Conservation (phyloP, 768 basidiomycete species). For the Mycena leptocephala region DNA sequence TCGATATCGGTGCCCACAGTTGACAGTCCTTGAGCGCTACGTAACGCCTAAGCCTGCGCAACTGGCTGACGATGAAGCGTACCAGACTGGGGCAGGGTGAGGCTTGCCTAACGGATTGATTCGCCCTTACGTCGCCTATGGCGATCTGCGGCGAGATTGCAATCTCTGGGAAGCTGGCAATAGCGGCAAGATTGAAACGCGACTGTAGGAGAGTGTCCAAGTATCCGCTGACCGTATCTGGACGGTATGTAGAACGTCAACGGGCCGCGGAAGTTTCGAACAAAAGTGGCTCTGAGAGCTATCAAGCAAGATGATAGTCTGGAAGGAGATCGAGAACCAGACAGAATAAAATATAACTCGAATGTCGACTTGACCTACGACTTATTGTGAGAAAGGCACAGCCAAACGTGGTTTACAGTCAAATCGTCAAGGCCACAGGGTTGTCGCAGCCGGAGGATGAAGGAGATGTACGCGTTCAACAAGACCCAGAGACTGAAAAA, state of each 20-base stretch:
- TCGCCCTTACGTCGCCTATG: conserved; percentile 6
- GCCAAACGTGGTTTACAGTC: too few relatives aligned
- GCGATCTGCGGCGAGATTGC: neutral
- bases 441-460: neutral
- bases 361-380: neutral
- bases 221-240: neutral
- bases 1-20: conserved; percentile 3
- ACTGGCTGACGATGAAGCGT: neutral
- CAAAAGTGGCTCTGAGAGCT: neutral
- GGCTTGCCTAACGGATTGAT: neutral
- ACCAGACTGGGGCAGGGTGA: neutral
- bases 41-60: neutral
- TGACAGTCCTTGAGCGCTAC: conserved; percentile 4
- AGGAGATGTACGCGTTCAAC: neutral
- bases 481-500: neutral
- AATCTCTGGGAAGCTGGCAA: neutral
- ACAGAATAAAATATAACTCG: neutral
- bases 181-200: conserved; percentile 6
- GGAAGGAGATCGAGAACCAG: too few relatives aligned
- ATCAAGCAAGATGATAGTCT: neutral
- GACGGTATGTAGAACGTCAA: conserved; percentile 13
- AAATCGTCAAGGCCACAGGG: too few relatives aligned
- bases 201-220: neutral
- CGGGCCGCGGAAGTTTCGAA: neutral
- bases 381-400: neutral